Evolutionary conservation across 2,329 filamentous ascomycete genomes (phyloP).

Genomic region (Ambrosiella beaveri): DNA sequence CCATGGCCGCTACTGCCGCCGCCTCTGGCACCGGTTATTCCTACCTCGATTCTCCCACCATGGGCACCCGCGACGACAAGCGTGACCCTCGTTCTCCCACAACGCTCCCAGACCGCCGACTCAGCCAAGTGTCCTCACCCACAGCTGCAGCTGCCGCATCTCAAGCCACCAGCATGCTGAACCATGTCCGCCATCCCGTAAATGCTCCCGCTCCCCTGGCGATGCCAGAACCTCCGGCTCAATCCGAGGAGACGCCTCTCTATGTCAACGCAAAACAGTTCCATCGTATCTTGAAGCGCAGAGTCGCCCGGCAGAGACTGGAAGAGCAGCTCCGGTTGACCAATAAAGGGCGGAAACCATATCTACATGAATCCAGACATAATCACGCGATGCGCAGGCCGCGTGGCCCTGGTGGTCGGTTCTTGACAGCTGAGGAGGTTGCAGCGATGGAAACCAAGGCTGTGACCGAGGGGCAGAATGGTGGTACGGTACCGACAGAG

Average conservation of each 20-base stretch:
- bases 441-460: constrained; percentile 32
- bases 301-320: constrained; percentile 80
- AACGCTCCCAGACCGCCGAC: constrained; percentile 31
- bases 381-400: constrained; percentile 96
- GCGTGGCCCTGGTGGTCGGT: constrained; percentile 81
- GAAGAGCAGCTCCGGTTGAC: constrained; percentile 86
- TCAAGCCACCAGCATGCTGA: constrained; percentile 24
- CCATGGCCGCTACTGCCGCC: constrained; percentile 81
- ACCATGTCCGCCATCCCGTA: constrained; percentile 54
- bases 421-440: constrained; percentile 91
- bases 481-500: constrained; percentile 17
- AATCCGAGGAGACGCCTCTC: constrained; percentile 75
- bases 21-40: constrained; percentile 68
- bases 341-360: constrained; percentile 89
- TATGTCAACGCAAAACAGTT: constrained; percentile 99
- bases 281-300: constrained; percentile 84
- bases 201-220: constrained; percentile 52
- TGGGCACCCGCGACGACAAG: constrained; percentile 56
- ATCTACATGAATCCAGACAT: constrained; percentile 90
- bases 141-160: constrained; percentile 58
- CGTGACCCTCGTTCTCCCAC: constrained; percentile 58
- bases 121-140: constrained; percentile 64
- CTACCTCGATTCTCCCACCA: constrained; percentile 65
- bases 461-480: constrained; percentile 23
- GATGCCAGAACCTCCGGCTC: constrained; percentile 53